These are phyloP conservation scores for Paracoccidioides lutzii DNA, from an alignment of 2,329 filamentous ascomycete species.

Conservation along the genomic window DNA sequence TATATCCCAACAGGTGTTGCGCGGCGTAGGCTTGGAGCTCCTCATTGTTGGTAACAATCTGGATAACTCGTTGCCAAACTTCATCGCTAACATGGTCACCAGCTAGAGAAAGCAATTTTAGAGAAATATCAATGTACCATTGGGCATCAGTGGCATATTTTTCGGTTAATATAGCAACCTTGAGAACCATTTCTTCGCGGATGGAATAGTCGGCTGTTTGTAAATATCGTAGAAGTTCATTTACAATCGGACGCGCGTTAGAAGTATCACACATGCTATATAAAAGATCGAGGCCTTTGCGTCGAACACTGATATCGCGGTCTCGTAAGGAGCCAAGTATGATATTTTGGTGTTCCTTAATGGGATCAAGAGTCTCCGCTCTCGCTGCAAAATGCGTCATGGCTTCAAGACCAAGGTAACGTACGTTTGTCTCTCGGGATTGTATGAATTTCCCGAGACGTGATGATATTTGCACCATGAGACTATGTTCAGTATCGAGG, in stretches of 20 bases:
- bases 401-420: slow-evolving; percentile 88
- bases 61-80: slow-evolving; percentile 96
- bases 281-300: slow-evolving; percentile 86
- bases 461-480: slow-evolving; percentile 93
- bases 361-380: slow-evolving; percentile 86
- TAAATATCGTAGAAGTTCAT: slow-evolving; percentile 83
- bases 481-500: slow-evolving; percentile 79
- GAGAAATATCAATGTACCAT: slow-evolving; percentile 97
- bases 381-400: slow-evolving; percentile 96
- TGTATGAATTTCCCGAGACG: slow-evolving; percentile 91
- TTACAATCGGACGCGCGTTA: slow-evolving; percentile 89
- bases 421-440: slow-evolving; percentile 91
- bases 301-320: slow-evolving; percentile 88
- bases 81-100: slow-evolving; percentile 98
- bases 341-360: slow-evolving; percentile 94
- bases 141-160: slow-evolving; percentile 97
- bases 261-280: slow-evolving; percentile 99
- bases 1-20: slow-evolving; percentile 80
- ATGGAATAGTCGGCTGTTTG: slow-evolving; percentile 97
- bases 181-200: slow-evolving; percentile 96
- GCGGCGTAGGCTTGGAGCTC: slow-evolving; percentile 94
- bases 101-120: slow-evolving; percentile 87
- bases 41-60: slow-evolving; percentile 98
- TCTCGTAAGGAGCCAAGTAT: slow-evolving; percentile 91
- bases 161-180: slow-evolving; percentile 95